A percentile compares a stretch with the other conserved stretches of the same genome.
Conservation (phyloP, 2,329 filamentous ascomycete genomes). For the Cercospora zeina region DNA sequence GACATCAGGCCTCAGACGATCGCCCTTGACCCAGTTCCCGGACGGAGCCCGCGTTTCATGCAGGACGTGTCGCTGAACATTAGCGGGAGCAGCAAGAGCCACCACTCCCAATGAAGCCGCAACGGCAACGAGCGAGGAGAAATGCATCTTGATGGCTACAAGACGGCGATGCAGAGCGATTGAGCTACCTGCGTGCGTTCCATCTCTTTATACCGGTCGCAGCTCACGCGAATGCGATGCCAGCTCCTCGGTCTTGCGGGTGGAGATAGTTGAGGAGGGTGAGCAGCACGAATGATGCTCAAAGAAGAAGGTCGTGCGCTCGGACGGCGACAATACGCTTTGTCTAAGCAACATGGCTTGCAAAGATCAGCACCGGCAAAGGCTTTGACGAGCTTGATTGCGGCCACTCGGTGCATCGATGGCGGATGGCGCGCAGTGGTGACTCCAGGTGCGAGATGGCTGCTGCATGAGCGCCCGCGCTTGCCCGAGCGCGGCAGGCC, state of each 20-base stretch:
- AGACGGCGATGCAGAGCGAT: constrained; percentile 14
- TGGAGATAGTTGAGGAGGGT: not conserved
- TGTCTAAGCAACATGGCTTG: constrained; percentile 25
- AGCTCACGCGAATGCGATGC: not conserved
- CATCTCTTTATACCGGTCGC: constrained; percentile 9
- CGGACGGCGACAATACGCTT: constrained; percentile 13
- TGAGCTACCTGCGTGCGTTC: not conserved
- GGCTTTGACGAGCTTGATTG: constrained; percentile 18
- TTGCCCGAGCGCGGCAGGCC: constrained; percentile 2
- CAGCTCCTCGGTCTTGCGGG: constrained; percentile 7
- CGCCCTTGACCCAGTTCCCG: constrained; percentile 44
- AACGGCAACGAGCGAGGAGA: constrained; percentile 22
- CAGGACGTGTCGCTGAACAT: constrained; percentile 42
- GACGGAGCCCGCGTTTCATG: constrained; percentile 46
- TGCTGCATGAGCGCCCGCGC: constrained; percentile 5
- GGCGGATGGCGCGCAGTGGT: not conserved
- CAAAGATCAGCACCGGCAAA: constrained; percentile 23
- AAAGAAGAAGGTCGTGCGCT: constrained; percentile 28
- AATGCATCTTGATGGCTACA: constrained; percentile 25
- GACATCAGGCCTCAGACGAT: constrained; percentile 35
- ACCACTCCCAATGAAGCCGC: constrained; percentile 22
- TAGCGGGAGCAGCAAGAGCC: constrained; percentile 25
- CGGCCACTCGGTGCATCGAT: not conserved
- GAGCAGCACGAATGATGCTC: constrained; percentile 8
- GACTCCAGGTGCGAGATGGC: not conserved